Evolutionary conservation across 495 filamentous ascomycete species (phyloP), one percentile per base, ranked within the genome.

Genomic region (Zalerion maritima): DNA sequence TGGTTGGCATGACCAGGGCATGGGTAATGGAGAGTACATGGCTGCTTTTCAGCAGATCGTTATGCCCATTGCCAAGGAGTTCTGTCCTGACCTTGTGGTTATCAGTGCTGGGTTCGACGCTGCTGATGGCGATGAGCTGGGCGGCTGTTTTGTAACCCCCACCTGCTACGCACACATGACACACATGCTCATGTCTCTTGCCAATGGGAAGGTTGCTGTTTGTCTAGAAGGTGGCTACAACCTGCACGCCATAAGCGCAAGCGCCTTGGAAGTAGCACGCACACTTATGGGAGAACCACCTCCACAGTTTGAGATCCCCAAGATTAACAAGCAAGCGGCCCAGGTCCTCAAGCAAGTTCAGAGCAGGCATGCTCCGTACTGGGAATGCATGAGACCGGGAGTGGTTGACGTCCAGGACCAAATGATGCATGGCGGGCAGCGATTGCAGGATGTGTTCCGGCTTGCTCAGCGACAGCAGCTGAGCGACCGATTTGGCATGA

Each of bases 181-280:
- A 6, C 81, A 94, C 45, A 94, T 94, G 86, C 67, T 99, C 11
- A 96, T 94, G 85, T 76, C 78, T 8, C 68, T 99, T n/a, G 86
- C 89, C 2, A 62, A 74, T 24, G 89, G 89, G 21, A 94, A 89
- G 47, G 63, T 96, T 25, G 81, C 81, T 6, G 83, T 92, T 14
- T 94, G 86, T 45, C 59, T 97, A 9, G 89, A 92, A 64, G 89
- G 89, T 28, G 89, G 89, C 12, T 99, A 99, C 48, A 93, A 99
- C 42, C 72, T 96, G 24, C 60, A 69, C 6, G 87, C 91, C 1
- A 94, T 99, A 30, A 85, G 86, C 0, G 72, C 79, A 32, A 94
- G 87, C 13, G 89, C 89, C 8, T 57, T 94, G 2, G 83, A 85
- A 2, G 91, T 99, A 3, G 86, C 82, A 0, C 75, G 75, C 37